Base-by-base conservation (phyloP, 2,329 filamentous ascomycete genomes). In the Chaetomium strumarium region DNA sequence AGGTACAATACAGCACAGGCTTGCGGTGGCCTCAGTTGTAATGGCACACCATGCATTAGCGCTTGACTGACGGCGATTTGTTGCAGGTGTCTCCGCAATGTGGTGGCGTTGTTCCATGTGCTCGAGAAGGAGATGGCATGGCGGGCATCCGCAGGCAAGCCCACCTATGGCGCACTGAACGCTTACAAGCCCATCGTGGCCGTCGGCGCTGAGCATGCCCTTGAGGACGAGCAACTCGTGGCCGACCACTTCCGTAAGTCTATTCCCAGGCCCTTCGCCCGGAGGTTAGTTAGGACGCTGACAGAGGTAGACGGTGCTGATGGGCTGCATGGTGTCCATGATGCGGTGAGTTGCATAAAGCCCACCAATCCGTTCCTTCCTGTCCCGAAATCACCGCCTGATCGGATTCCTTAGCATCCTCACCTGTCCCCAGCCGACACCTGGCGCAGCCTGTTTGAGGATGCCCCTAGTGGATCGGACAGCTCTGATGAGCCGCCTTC, bases 61-160 rank as follows among this genome's bases (percentile, higher is more conserved):
- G 20, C 33, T 34, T 44, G 50, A 54, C 54, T 55, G 16, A 60
- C 51, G 42, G 16, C 11, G 19, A n/a, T n/a, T 24, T 43, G 11
- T 34, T 43, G 17, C 55, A 91, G 86, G 68, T 96, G 90, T 63
- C 77, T 96, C 46, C 84, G 86, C 46, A 99, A 99, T 70, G 84
- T 88, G 14, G 85, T 97, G 37, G 87, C 90, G 20, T 76, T 97
- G 56, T 97, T 99, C 73, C 86, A 96, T 64, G 85, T 95, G 53
- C 79, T 99, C 49, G 90, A 95, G 60, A 88, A 90, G 66, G 93
- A 99, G 72, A 77, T 90, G 61, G 78, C 81, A 60, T 97, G 91
- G 91, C 81, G 93, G 58, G 82, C 81, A 65, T 72, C 80, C 12
- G 79, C 83, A 39, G 86, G 86, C 16, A 79, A 76, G 51, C 31